Percentiles rank a stretch among this genome's conserved stretches.
These are phyloP conservation scores for Penicillium paxilli DNA, from an alignment of 495 filamentous ascomycete species.

Conservation along the genomic window DNA sequence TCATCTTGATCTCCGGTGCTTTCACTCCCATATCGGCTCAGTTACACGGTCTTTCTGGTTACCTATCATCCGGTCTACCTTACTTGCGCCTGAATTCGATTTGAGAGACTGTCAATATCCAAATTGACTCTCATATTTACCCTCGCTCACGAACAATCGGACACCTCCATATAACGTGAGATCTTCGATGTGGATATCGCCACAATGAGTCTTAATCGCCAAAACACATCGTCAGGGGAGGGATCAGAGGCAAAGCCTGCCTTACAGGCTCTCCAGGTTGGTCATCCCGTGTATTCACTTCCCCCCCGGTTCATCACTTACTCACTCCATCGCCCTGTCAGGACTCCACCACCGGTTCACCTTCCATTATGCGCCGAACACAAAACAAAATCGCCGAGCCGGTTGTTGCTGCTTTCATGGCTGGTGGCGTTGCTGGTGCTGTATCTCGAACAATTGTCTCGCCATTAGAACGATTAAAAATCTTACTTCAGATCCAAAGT, in stretches of 20 bases:
- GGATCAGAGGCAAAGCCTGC: slow-evolving; percentile 21
- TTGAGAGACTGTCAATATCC: too few species aligned
- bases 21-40: not conserved
- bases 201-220: slow-evolving; percentile 44
- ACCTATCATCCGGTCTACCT: not conserved
- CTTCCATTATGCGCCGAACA: slow-evolving; percentile 17
- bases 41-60: not conserved
- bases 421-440: slow-evolving; percentile 95
- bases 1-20: slow-evolving; percentile 8
- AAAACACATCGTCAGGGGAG: slow-evolving; percentile 22
- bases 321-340: not conserved
- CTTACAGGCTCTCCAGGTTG: slow-evolving; percentile 24
- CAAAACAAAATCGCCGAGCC: slow-evolving; percentile 56
- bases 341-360: slow-evolving; percentile 6
- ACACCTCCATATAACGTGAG: not conserved
- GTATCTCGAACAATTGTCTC: slow-evolving; percentile 96
- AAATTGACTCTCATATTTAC: too few species aligned
- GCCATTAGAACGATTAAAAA: slow-evolving; percentile 92
- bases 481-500: slow-evolving; percentile 94
- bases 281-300: not conserved
- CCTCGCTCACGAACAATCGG: not conserved
- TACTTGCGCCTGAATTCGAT: not conserved
- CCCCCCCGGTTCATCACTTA: not conserved
- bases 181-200: slow-evolving; percentile 6
- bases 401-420: slow-evolving; percentile 86